phyloP scores from a whole-genome alignment of 2,329 filamentous ascomycete genomes.

The Xylariaceae sp. region DNA sequence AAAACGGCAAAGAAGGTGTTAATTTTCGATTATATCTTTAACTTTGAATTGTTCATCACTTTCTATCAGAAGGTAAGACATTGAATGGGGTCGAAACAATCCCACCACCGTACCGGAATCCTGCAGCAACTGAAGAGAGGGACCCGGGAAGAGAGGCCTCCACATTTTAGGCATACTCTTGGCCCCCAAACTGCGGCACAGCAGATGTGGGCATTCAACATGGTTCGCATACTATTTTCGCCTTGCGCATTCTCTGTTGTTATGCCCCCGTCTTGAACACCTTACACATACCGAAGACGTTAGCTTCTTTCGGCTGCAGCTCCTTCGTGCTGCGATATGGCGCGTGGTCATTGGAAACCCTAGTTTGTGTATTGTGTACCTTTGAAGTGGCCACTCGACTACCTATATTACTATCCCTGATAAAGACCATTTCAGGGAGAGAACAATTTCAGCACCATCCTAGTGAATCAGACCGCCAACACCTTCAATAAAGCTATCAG shows the following conservation, averaged over 20 bases:
- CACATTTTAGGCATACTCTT: conserved; percentile 18
- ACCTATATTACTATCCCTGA: too few species aligned
- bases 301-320: too few species aligned
- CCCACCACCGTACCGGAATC: neutral
- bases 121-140: neutral
- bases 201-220: conserved; percentile 1
- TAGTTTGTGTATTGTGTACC: too few species aligned
- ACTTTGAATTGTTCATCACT: neutral
- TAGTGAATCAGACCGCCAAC: too few species aligned
- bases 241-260: neutral
- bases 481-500: too few species aligned
- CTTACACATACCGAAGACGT: too few species aligned
- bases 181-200: conserved; percentile 20
- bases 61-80: neutral
- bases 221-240: conserved; percentile 12
- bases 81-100: neutral
- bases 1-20: neutral
- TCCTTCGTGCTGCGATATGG: too few species aligned
- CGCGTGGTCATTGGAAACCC: too few species aligned
- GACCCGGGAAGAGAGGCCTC: conserved; percentile 12
- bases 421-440: too few species aligned
- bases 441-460: too few species aligned
- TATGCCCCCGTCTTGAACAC: neutral
- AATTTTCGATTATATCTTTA: neutral
- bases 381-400: too few species aligned